These are phyloP conservation scores for Pharus latifolius DNA, from an alignment of 176 grass and related monocot species.

Conservation along the genomic window DNA sequence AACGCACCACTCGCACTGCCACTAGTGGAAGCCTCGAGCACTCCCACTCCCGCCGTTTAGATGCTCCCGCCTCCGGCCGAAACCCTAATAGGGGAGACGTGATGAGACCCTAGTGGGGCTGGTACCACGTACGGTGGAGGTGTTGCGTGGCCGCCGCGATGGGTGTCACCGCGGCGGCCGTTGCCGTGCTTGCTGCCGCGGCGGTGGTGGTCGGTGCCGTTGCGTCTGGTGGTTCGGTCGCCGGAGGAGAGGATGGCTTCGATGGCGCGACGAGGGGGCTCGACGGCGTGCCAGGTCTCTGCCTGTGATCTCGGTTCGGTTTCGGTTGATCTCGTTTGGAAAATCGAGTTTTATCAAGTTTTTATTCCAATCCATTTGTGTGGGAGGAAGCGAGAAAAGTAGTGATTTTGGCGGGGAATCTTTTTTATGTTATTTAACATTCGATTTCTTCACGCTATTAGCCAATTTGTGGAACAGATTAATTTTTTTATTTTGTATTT, in stretches of 20 bases:
- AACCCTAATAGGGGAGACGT: background rate
- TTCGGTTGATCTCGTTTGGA: background rate
- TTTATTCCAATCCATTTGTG: background rate
- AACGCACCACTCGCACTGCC: background rate
- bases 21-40: background rate
- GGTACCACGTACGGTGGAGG: too few relatives aligned
- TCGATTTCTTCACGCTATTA: too few relatives aligned
- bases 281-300: slow-evolving; percentile 29
- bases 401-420: background rate
- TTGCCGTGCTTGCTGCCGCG: background rate
- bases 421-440: background rate
- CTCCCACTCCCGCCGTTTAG: slow-evolving; percentile 1
- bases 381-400: background rate
- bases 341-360: too few relatives aligned
- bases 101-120: too few relatives aligned
- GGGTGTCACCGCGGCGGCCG: background rate
- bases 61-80: background rate
- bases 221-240: background rate
- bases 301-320: background rate
- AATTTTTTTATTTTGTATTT: too few relatives aligned
- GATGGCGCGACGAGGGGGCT: slow-evolving; percentile 24
- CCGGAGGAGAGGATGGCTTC: background rate
- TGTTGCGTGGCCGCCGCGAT: too few relatives aligned
- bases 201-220: background rate
- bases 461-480: too few relatives aligned